These are phyloP conservation scores for Asterophora lycoperdoides DNA, from an alignment of 768 basidiomycete genomes.

Conservation along the genomic window DNA sequence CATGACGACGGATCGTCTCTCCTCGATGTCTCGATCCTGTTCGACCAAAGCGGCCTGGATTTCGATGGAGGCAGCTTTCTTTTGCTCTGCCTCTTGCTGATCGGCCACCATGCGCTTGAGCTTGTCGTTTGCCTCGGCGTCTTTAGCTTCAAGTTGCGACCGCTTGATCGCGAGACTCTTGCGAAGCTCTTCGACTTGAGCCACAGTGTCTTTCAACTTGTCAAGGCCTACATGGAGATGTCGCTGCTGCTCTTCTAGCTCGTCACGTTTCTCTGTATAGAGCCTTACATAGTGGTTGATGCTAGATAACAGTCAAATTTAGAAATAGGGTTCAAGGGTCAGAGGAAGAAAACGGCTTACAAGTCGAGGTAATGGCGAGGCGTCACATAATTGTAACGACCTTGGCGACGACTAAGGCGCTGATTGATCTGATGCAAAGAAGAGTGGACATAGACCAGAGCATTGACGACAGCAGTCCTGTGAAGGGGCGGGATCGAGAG, in stretches of 20 bases:
- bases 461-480: slow-evolving; percentile 89
- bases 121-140: slow-evolving; percentile 95
- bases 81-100: slow-evolving; percentile 98
- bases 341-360: slow-evolving; percentile 55
- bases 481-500: slow-evolving; percentile 85
- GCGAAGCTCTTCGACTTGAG: slow-evolving; percentile 93
- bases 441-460: slow-evolving; percentile 86
- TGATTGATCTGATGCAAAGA: slow-evolving; percentile 88
- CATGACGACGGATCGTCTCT: slow-evolving; percentile 86
- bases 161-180: slow-evolving; percentile 94
- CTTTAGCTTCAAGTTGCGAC: slow-evolving; percentile 87
- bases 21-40: slow-evolving; percentile 85
- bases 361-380: slow-evolving; percentile 98
- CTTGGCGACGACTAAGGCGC: slow-evolving; percentile 85
- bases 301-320: slow-evolving; percentile 37
- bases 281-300: slow-evolving; percentile 97
- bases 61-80: slow-evolving; percentile 94
- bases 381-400: slow-evolving; percentile 95
- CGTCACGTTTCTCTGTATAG: slow-evolving; percentile 94
- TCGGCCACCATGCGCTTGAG: slow-evolving; percentile 96
- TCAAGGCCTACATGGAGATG: slow-evolving; percentile 98
- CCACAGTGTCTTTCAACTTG: slow-evolving; percentile 93
- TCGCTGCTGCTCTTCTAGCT: slow-evolving; percentile 96
- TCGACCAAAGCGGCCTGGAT: slow-evolving; percentile 91
- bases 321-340: background rate